Percentiles rank a stretch among this genome's conserved stretches.
Evolutionary conservation across 2,329 filamentous ascomycete genomes (phyloP).

Genomic region (Elsinoe necatrix): DNA sequence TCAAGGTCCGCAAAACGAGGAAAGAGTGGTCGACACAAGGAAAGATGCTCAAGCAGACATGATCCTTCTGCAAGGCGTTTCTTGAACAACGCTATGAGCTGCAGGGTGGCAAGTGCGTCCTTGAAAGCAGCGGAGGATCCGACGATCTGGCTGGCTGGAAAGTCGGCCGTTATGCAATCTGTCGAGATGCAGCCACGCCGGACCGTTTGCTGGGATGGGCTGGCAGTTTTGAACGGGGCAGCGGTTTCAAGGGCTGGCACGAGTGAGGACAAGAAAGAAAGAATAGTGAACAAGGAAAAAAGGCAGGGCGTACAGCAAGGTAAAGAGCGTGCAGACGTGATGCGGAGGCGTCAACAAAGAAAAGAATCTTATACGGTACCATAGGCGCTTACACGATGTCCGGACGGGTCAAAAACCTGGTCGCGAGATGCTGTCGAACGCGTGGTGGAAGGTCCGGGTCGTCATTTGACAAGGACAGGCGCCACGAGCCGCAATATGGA

Average conservation of each 20-base stretch:
- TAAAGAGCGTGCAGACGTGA: neutral
- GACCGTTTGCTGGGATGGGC: constrained; percentile 10
- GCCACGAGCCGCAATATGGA: constrained; percentile 1
- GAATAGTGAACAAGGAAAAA: neutral
- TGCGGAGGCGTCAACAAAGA: neutral
- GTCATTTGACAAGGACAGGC: constrained; percentile 14
- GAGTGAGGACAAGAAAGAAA: neutral
- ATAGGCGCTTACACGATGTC: constrained; percentile 6
- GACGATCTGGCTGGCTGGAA: constrained; percentile 12
- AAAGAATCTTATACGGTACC: neutral
- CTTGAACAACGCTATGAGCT: constrained; percentile 5
- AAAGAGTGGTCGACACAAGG: neutral
- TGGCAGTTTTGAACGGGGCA: neutral
- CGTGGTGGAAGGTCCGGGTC: constrained; percentile 5
- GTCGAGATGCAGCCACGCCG: constrained; percentile 11
- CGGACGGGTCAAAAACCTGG: constrained; percentile 3
- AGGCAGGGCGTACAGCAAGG: neutral
- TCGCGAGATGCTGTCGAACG: neutral
- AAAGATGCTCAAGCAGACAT: constrained; percentile 1
- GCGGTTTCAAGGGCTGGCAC: neutral
- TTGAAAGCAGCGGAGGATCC: neutral
- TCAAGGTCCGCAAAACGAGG: neutral
- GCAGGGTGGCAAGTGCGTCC: constrained; percentile 4
- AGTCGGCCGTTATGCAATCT: constrained; percentile 6
- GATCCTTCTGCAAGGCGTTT: constrained; percentile 8